Evolutionary conservation across 2,329 filamentous ascomycete genomes (phyloP).

Genomic region (Penicillium fuscoglaucum): DNA sequence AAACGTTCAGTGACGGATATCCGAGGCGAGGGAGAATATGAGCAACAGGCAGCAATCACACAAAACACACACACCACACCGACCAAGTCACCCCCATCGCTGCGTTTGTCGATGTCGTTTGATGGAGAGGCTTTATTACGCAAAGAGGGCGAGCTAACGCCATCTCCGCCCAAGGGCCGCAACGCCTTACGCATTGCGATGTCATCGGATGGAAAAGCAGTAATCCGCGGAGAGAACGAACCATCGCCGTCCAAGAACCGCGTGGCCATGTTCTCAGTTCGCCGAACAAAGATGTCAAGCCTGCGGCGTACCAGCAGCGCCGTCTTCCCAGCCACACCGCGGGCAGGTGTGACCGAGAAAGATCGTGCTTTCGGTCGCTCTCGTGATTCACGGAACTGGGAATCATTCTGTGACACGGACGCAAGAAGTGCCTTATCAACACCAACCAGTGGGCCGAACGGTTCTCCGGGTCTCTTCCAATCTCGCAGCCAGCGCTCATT

Average conservation of each 20-base stretch:
- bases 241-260: conserved; percentile 64
- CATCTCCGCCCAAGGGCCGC: conserved; percentile 43
- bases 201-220: conserved; percentile 87
- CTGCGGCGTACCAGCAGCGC: conserved; percentile 73
- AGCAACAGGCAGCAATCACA: conserved; percentile 17
- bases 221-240: conserved; percentile 70
- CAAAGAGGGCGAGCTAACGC: conserved; percentile 42
- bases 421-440: conserved; percentile 73
- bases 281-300: conserved; percentile 52
- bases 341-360: conserved; percentile 52
- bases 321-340: conserved; percentile 58
- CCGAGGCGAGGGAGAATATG: conserved; percentile 14
- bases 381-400: conserved; percentile 85
- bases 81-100: conserved; percentile 38
- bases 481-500: conserved; percentile 62
- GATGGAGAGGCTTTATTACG: conserved; percentile 43
- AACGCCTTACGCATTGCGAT: conserved; percentile 72
- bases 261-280: conserved; percentile 50
- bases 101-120: conserved; percentile 45
- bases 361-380: conserved; percentile 69
- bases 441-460: conserved; percentile 65
- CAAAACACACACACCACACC: conserved; percentile 20
- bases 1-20: conserved; percentile 39
- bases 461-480: conserved; percentile 77
- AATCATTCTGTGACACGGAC: conserved; percentile 83